These are phyloP conservation scores for Tieghemostelium lacteum DNA, from an alignment of 78 protist genomes.

Conservation along the genomic window DNA sequence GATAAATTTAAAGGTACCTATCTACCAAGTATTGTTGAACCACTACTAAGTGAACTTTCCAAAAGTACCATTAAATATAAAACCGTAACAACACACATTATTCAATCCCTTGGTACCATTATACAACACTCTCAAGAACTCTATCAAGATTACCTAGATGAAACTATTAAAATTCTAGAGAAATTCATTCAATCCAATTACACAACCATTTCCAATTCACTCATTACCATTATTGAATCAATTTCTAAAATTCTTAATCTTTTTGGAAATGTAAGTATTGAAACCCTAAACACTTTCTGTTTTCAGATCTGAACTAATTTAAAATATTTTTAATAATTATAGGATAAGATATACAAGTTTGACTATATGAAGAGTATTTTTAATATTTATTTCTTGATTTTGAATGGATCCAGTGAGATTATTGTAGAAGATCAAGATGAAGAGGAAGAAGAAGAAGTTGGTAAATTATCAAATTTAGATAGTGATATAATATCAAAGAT, in stretches of 20 bases:
- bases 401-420: slow-evolving; percentile 1
- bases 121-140: background rate
- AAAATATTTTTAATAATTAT: no score
- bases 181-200: slow-evolving; percentile 10
- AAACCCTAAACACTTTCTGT: no score
- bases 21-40: slow-evolving; percentile 13
- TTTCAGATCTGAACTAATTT: background rate
- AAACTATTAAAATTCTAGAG: background rate
- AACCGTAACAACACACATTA: slow-evolving; percentile 16
- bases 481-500: slow-evolving; percentile 33
- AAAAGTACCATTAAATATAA: slow-evolving; percentile 22
- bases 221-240: background rate
- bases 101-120: slow-evolving; percentile 9
- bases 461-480: background rate
- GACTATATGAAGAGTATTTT: background rate
- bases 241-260: background rate
- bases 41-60: background rate
- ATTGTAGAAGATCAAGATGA: slow-evolving; percentile 1
- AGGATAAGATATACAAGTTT: background rate
- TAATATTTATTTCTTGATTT: slow-evolving; percentile 2
- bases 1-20: background rate
- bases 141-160: background rate
- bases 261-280: background rate
- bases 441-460: background rate
- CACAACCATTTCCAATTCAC: slow-evolving; percentile 22